Percentiles rank a stretch among this genome's conserved stretches.
Conservation (phyloP, 805 yeast species). For the Candida krabiensis region DNA sequence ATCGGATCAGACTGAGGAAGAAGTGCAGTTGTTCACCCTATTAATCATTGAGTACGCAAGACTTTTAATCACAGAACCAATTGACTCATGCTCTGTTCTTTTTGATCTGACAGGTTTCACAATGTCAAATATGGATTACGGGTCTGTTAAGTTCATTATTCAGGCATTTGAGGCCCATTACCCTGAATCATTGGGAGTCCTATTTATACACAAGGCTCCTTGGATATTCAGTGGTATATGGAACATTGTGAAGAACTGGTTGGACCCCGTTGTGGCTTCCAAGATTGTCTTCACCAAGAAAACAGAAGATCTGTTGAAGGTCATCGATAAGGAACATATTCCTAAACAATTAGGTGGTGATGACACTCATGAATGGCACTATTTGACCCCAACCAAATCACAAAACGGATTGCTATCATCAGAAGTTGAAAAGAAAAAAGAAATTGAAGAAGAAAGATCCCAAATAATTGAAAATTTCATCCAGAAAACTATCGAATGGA, state of each 20-base stretch:
- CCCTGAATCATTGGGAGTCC: constrained; percentile 86
- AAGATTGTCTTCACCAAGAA: constrained; percentile 83
- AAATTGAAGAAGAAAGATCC: constrained; percentile 51
- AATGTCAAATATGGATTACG: constrained; percentile 89
- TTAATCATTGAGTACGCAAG: constrained; percentile 81
- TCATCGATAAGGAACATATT: constrained; percentile 57
- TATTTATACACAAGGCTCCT: constrained; percentile 91
- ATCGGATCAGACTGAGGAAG: constrained; percentile 64
- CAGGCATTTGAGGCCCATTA: constrained; percentile 93
- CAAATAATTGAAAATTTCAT: constrained; percentile 54
- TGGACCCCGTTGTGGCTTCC: constrained; percentile 94
- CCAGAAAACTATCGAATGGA: constrained; percentile 74
- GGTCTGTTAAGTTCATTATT: constrained; percentile 86
- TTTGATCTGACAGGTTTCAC: constrained; percentile 88
- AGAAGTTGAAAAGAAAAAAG: constrained; percentile 43
- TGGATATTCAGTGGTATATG: constrained; percentile 96
- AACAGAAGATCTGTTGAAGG: constrained; percentile 62
- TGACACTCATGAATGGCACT: constrained; percentile 57
- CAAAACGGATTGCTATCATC: constrained; percentile 52
- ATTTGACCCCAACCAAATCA: constrained; percentile 57
- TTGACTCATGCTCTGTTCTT: constrained; percentile 77
- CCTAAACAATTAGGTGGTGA: constrained; percentile 78
- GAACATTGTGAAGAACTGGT: constrained; percentile 90
- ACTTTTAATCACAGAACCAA: constrained; percentile 67
- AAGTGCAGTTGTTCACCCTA: constrained; percentile 73